A percentile compares a stretch with the other conserved stretches of the same genome.
Evolutionary conservation across 768 basidiomycete genomes (phyloP).

Genomic region (Amanita rimosa): DNA sequence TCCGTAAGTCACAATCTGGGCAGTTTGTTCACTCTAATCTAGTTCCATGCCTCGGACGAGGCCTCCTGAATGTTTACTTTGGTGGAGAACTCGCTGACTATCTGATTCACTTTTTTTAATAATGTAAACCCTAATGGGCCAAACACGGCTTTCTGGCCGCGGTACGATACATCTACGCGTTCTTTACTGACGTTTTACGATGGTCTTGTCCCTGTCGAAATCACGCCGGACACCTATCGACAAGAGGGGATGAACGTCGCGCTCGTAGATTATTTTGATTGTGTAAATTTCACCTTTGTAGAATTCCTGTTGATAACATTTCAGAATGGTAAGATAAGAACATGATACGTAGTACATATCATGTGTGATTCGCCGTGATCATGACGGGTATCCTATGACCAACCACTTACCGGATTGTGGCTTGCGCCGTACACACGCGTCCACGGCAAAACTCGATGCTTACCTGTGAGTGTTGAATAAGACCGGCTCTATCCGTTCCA

Average conservation of each 20-base stretch:
- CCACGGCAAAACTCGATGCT: too few relatives aligned
- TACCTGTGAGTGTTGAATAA: too few relatives aligned
- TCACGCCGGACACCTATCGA: slow-evolving; percentile 21
- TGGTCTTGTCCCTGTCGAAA: slow-evolving; percentile 5
- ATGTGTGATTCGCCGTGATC: too few relatives aligned
- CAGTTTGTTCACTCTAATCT: not conserved
- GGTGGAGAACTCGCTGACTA: slow-evolving; percentile 28
- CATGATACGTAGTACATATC: too few relatives aligned
- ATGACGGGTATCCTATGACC: too few relatives aligned
- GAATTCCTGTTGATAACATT: too few relatives aligned
- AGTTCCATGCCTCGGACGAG: slow-evolving; percentile 32
- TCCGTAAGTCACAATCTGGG: slow-evolving; percentile 4
- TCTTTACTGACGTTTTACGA: slow-evolving; percentile 15
- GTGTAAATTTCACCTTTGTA: not conserved
- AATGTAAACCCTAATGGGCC: slow-evolving; percentile 28
- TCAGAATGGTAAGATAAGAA: too few relatives aligned
- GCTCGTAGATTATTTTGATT: too few relatives aligned
- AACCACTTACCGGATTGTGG: too few relatives aligned
- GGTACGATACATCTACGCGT: slow-evolving; percentile 15
- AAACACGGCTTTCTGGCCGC: slow-evolving; percentile 18
- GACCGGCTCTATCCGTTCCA: too few relatives aligned
- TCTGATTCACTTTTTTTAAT: slow-evolving; percentile 27
- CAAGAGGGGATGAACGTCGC: slow-evolving; percentile 16
- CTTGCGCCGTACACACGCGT: too few relatives aligned
- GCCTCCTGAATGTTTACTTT: slow-evolving; percentile 22